Percentiles rank a stretch among this genome's conserved stretches.
Evolutionary conservation across 2,329 filamentous ascomycete genomes (phyloP).

Genomic region (Orbilia javanica): DNA sequence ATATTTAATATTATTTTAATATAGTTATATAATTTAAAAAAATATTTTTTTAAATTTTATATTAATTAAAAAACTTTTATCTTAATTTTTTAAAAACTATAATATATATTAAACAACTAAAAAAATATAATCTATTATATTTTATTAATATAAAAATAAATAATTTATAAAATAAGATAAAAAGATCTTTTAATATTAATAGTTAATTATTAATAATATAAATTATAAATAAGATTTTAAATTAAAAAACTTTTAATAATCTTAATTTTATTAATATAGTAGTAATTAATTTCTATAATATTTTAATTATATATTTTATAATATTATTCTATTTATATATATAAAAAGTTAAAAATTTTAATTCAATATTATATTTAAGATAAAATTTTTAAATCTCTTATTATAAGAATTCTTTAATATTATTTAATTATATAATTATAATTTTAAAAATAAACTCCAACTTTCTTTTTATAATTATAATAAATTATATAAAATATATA

Average conservation of each 20-base stretch:
- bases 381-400: background rate
- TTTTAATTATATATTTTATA: background rate
- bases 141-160: background rate
- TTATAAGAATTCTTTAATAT: background rate
- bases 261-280: background rate
- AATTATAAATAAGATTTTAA: conserved; percentile 24
- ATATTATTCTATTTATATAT: background rate
- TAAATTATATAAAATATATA: background rate
- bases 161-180: background rate
- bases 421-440: background rate
- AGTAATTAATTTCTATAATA: background rate
- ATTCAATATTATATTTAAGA: conserved; percentile 52
- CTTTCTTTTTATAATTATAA: background rate
- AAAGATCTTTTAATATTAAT: background rate
- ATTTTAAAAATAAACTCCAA: background rate
- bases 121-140: background rate
- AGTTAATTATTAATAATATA: background rate
- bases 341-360: conserved; percentile 48
- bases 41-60: background rate
- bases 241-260: background rate
- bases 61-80: background rate
- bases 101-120: conserved; percentile 26
- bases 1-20: background rate
- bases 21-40: background rate
- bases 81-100: background rate